These are phyloP conservation scores for Chlamydomonas reinhardtii DNA, from an alignment of 163 green algal species.

Conservation along the genomic window DNA sequence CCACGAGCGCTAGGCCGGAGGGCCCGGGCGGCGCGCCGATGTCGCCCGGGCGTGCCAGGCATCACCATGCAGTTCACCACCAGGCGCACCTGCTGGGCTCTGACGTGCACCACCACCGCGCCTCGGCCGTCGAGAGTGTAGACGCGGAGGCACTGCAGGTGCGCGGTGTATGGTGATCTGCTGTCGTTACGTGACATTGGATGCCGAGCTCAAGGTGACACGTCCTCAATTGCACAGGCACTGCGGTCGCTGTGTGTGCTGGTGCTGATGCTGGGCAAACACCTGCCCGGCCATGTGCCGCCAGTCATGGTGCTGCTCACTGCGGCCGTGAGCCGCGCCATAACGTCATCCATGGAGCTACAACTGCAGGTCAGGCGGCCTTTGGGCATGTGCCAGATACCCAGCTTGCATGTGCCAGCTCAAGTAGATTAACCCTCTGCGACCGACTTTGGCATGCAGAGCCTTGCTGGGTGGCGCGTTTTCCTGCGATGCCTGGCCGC, in stretches of 20 bases:
- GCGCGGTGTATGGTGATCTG: neutral
- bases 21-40: neutral
- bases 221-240: conserved; percentile 1
- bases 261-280: conserved; percentile 30
- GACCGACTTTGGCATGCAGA: conserved; percentile 44
- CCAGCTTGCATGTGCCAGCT: too few species aligned
- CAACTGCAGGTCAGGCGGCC: conserved; percentile 48
- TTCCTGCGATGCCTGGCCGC: conserved; percentile 74
- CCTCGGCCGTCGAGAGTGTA: neutral
- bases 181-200: too few species aligned
- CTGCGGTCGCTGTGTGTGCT: conserved; percentile 46
- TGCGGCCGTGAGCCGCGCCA: conserved; percentile 47
- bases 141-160: conserved; percentile 34
- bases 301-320: conserved; percentile 72
- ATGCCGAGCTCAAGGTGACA: neutral
- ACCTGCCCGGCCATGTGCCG: conserved; percentile 55
- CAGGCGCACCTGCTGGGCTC: neutral
- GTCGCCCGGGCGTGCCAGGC: neutral
- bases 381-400: neutral
- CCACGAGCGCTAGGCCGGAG: neutral
- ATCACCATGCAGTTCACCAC: neutral
- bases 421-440: neutral
- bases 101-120: too few species aligned
- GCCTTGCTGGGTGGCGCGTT: conserved; percentile 73
- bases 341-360: conserved; percentile 5